These are phyloP conservation scores for Tilletia caries DNA, from an alignment of 1,284 basidiomycete genomes.

Conservation along the genomic window DNA sequence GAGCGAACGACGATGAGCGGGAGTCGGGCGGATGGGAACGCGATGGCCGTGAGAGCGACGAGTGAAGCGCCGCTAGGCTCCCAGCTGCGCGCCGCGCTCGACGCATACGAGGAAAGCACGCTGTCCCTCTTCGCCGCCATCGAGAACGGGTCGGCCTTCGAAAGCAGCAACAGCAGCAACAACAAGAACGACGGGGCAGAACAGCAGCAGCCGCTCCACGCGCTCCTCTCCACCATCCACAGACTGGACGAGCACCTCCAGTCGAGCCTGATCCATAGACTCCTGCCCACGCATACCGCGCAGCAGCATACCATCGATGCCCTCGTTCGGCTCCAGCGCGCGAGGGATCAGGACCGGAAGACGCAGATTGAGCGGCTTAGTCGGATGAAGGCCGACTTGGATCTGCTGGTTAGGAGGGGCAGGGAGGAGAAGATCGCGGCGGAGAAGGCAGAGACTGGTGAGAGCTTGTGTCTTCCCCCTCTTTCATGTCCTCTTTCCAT, in stretches of 20 bases:
- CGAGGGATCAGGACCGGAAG: background rate
- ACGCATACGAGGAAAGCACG: background rate
- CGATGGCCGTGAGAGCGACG: too few relatives aligned
- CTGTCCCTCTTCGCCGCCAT: slow-evolving; percentile 2
- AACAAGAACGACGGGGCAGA: background rate
- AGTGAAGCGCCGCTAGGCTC: too few relatives aligned
- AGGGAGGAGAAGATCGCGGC: background rate
- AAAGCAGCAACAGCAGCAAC: background rate
- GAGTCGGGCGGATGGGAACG: too few relatives aligned
- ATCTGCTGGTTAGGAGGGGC: background rate
- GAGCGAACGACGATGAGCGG: too few relatives aligned
- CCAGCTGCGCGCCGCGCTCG: background rate
- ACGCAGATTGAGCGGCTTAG: background rate
- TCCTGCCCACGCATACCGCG: background rate
- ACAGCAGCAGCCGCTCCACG: background rate
- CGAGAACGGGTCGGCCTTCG: background rate
- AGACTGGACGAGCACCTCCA: background rate
- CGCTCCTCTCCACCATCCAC: background rate
- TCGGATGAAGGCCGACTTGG: background rate
- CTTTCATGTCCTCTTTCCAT: background rate
- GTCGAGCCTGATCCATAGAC: background rate
- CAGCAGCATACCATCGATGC: slow-evolving; percentile 12
- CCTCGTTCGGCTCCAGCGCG: background rate
- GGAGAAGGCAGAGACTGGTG: background rate
- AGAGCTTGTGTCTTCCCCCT: background rate